Base-by-base conservation (phyloP, 352 stramenopile species). In the Globisporangium echinulatum region DNA sequence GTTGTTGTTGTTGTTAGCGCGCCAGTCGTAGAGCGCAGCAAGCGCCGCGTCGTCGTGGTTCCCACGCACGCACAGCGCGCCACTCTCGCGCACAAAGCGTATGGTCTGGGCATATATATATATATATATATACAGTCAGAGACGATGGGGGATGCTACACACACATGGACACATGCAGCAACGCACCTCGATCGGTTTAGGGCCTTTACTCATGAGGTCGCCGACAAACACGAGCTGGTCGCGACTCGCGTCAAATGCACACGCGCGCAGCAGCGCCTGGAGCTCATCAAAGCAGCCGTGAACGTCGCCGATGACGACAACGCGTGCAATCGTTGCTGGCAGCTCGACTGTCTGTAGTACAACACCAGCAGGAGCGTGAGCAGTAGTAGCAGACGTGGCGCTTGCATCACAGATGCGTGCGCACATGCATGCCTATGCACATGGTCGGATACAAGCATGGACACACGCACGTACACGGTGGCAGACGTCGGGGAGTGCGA, bases 161-260 rank as follows among this genome's bases (percentile, higher is more conserved):
- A 3, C 4, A 11, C n/a, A 50, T 13, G 11, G 0, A 17, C 11
- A 17, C 13, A 48, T 17, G 6, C n/a, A 50, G 15, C 11, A 17
- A 39, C 47, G 58, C 33, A 78, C 79, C 52, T 90, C 67, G 14
- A 78, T 64, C 2, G 88, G 90, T 33, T 91, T 77, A 7, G 90
- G 90, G 0, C 92, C 92, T 73, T 98, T 98, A 70, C 97, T 97
- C 47, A 94, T 87, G 57, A 98, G 78, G 67, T 98, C 92, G 33
- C 92, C 92, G 0, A 97, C 92, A 3, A 97, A 78, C 52, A 97
- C 72, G 15, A 98, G 74, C 40, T 67, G 51, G 62, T 98, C 91
- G 7, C 37, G 62, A 25, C 48, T 78, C 66, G 68, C 69, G 64
- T 67, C 69, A 66, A 74, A 90, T n/a, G 56, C 17, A 48, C 73